Conservation (phyloP, 2,329 filamentous ascomycete species). For the Pleurostoma richardsiae region DNA sequence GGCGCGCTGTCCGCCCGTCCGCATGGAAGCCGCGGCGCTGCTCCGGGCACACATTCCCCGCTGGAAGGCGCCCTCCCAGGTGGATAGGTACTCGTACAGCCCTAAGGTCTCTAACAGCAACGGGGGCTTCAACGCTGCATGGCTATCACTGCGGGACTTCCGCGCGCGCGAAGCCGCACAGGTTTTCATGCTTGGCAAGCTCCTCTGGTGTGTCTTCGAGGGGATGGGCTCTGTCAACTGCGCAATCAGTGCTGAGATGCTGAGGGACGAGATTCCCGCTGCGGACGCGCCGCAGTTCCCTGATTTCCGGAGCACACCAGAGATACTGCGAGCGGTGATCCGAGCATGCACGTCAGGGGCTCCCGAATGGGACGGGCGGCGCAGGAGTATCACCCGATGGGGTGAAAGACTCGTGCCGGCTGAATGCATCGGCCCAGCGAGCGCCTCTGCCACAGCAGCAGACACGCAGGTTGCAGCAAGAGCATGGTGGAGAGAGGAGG, state of each 20-base stretch:
- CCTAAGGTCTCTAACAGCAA: slow-evolving; percentile 9
- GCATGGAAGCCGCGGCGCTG: neutral
- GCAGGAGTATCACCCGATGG: slow-evolving; percentile 2
- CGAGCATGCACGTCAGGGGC: slow-evolving; percentile 12
- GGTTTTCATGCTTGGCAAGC: slow-evolving; percentile 17
- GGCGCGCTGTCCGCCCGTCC: neutral
- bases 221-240: slow-evolving; percentile 14
- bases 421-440: neutral
- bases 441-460: neutral
- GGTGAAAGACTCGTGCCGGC: neutral
- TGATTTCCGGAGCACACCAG: slow-evolving; percentile 9
- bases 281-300: slow-evolving; percentile 8
- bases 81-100: slow-evolving; percentile 6
- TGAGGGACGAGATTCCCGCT: neutral
- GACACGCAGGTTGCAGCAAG: neutral
- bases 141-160: slow-evolving; percentile 8
- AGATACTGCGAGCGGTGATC: slow-evolving; percentile 7
- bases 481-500: neutral
- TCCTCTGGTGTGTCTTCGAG: slow-evolving; percentile 20
- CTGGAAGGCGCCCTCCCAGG: slow-evolving; percentile 8
- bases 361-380: slow-evolving; percentile 11
- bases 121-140: slow-evolving; percentile 14
- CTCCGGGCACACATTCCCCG: slow-evolving; percentile 6
- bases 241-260: slow-evolving; percentile 7
- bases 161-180: slow-evolving; percentile 12